Conservation (phyloP, 306 rosid species). For the Corylus americana region DNA sequence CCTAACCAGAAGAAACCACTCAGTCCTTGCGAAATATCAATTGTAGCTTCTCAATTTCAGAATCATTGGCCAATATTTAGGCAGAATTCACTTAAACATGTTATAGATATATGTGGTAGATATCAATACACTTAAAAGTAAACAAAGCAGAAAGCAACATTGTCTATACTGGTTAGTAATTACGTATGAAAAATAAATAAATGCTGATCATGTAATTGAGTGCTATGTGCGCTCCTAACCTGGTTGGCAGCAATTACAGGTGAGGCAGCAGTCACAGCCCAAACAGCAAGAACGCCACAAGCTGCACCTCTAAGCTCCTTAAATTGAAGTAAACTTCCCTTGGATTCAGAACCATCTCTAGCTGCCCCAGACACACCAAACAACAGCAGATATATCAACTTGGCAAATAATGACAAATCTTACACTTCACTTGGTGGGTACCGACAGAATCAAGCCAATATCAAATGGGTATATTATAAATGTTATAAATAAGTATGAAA, state of each 20-base stretch:
- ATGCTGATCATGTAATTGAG: neutral
- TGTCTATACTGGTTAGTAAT: neutral
- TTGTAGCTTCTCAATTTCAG: neutral
- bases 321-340: slow-evolving; percentile 33
- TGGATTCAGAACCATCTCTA: slow-evolving; percentile 44
- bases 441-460: slow-evolving; percentile 5
- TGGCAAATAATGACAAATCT: neutral
- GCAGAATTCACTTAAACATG: neutral
- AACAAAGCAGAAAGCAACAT: neutral
- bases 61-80: neutral
- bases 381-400: neutral
- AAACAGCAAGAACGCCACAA: slow-evolving; percentile 84
- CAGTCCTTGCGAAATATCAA: neutral
- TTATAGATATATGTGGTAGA: neutral
- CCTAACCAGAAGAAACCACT: neutral
- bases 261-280: slow-evolving; percentile 60
- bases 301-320: slow-evolving; percentile 57
- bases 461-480: neutral
- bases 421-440: neutral
- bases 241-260: slow-evolving; percentile 83
- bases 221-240: slow-evolving; percentile 38
- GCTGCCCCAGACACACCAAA: slow-evolving; percentile 31
- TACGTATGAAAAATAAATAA: neutral
- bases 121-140: neutral
- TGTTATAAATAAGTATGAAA: neutral